These are phyloP conservation scores for Picochlorum sp. DNA, from an alignment of 139 green algal species.

Conservation along the genomic window DNA sequence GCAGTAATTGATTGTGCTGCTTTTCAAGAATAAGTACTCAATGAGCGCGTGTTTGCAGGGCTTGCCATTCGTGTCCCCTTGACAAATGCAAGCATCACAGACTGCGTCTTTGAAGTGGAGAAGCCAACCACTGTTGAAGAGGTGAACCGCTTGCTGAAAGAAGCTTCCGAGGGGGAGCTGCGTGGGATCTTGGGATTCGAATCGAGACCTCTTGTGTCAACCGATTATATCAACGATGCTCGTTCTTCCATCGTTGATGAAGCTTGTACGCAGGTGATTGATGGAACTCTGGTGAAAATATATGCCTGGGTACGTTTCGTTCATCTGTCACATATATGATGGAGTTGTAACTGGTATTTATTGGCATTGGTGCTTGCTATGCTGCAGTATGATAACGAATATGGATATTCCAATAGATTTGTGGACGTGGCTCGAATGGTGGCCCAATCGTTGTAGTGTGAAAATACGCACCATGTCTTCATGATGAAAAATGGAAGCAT, in stretches of 20 bases:
- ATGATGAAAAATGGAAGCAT: no score
- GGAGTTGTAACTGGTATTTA: not conserved
- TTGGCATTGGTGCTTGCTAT: not conserved
- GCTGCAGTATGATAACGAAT: slow-evolving; percentile 73
- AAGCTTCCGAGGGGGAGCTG: slow-evolving; percentile 51
- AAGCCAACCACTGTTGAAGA: slow-evolving; percentile 52
- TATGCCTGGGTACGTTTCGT: slow-evolving; percentile 49
- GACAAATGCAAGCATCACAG: slow-evolving; percentile 72
- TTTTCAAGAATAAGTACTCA: no score
- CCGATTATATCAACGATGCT: slow-evolving; percentile 73
- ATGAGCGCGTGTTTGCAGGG: no score
- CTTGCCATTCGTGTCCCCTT: slow-evolving; percentile 76
- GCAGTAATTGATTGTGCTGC: no score
- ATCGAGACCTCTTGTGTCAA: slow-evolving; percentile 50
- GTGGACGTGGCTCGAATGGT: slow-evolving; percentile 53
- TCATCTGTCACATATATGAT: not conserved
- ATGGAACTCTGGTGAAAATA: slow-evolving; percentile 69
- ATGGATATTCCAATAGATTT: slow-evolving; percentile 53
- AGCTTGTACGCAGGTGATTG: slow-evolving; percentile 65
- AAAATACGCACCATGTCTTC: no score
- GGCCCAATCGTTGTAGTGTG: slow-evolving; percentile 3
- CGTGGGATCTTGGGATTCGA: slow-evolving; percentile 68
- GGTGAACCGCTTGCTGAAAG: slow-evolving; percentile 69
- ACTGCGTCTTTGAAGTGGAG: slow-evolving; percentile 60
- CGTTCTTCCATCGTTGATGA: slow-evolving; percentile 70